These are phyloP conservation scores for Pleurotus ostreatus DNA, from an alignment of 768 basidiomycete species.

Conservation along the genomic window DNA sequence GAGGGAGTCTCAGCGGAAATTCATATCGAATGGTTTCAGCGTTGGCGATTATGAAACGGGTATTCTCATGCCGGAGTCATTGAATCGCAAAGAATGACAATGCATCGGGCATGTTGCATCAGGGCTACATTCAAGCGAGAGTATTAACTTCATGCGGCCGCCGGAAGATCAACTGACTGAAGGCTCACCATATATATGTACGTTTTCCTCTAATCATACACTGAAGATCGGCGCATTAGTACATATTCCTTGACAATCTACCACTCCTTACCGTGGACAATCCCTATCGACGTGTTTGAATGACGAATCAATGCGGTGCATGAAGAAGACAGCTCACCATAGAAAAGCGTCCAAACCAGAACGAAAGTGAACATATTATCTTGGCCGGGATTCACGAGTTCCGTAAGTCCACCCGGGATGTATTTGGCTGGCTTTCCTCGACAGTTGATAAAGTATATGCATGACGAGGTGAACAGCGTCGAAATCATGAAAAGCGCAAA, in stretches of 20 bases:
- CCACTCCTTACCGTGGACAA: constrained; percentile 45
- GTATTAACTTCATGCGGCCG: too few species aligned
- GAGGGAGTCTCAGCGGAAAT: too few species aligned
- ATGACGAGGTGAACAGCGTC: constrained; percentile 61
- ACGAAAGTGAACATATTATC: constrained; percentile 91
- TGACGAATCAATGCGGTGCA: not conserved
- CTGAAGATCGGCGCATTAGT: too few species aligned
- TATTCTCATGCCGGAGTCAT: too few species aligned
- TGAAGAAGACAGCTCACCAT: constrained; percentile 49
- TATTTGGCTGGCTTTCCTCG: constrained; percentile 59
- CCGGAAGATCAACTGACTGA: too few species aligned
- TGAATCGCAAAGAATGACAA: too few species aligned
- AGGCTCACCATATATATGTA: too few species aligned
- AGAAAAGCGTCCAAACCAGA: constrained; percentile 91
- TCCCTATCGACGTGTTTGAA: constrained; percentile 23
- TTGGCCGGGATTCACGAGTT: constrained; percentile 79
- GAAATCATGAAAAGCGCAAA: constrained; percentile 74
- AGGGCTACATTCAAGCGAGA: too few species aligned
- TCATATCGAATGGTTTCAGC: too few species aligned
- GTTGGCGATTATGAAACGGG: too few species aligned
- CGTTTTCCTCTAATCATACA: too few species aligned
- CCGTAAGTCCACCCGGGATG: constrained; percentile 56
- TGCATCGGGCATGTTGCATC: too few species aligned
- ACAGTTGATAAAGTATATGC: constrained; percentile 70
- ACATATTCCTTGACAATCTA: not conserved